Evolutionary conservation across 1,284 basidiomycete genomes (phyloP).

Genomic region (Cystobasidium pallidum): DNA sequence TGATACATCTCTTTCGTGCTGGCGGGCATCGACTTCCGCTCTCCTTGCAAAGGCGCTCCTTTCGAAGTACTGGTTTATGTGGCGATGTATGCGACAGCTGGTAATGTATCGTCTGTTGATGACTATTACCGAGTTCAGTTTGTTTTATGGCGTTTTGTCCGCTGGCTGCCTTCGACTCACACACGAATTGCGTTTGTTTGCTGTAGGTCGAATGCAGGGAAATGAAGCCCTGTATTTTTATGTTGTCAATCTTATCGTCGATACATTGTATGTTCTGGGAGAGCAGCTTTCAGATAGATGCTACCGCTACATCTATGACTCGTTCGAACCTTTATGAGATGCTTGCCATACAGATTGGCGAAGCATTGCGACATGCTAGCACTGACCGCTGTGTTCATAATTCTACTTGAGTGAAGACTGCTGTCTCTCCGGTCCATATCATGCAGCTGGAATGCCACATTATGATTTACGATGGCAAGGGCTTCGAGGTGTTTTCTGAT

Average conservation of each 20-base stretch:
- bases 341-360: not conserved
- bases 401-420: not conserved
- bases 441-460: constrained; percentile 70
- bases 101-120: constrained; percentile 78
- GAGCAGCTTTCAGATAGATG: constrained; percentile 21
- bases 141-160: too few relatives aligned
- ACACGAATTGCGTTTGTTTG: constrained; percentile 49
- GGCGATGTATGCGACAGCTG: constrained; percentile 68
- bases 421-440: constrained; percentile 56
- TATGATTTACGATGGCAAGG: constrained; percentile 71
- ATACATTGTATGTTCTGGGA: not conserved
- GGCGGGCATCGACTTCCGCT: constrained; percentile 57
- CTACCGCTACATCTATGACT: not conserved
- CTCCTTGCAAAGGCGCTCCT: constrained; percentile 70
- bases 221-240: constrained; percentile 47
- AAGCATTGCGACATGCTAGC: not conserved
- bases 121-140: constrained; percentile 61
- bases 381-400: not conserved
- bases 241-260: constrained; percentile 5
- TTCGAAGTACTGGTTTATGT: constrained; percentile 69
- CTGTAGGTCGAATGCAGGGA: constrained; percentile 46
- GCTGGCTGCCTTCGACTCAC: constrained; percentile 36
- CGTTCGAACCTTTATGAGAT: not conserved
- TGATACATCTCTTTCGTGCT: constrained; percentile 38
- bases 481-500: constrained; percentile 72